Base-by-base conservation (phyloP, 495 filamentous ascomycete genomes). In the Penicillium goetzii region DNA sequence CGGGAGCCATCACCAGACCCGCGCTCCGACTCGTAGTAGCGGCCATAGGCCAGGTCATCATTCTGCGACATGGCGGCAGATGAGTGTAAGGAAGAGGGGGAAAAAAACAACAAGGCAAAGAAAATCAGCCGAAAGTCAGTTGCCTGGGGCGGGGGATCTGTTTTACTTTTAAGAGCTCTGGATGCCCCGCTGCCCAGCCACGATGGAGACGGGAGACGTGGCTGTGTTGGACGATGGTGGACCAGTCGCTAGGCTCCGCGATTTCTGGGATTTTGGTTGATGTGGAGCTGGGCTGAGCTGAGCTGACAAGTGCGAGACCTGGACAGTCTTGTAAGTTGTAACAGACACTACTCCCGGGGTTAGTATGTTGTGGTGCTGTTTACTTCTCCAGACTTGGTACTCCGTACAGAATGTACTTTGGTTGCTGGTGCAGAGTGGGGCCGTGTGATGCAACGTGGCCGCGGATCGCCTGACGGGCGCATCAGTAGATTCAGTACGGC, bases 21-120 rank as follows among this genome's bases (percentile, higher is more conserved):
- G 28, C 71, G 64, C 55, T 72, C 58, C 33, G 70, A 60, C 32
- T 72, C 69, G 63, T 84, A 78, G 59, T 85, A 84, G 19, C 81
- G 78, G 70, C 85, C 85, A 68, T 87, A 87, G 50, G 84, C 85
- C 70, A 87, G 67, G 63, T 86, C 83, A 65, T 86, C 79, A 33
- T 65, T 56, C 47, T 69, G 68, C 32, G 81, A 80, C 81, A 83
- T 83, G 38, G 47, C 45, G 55, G 21, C 9, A 21, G 38, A 43
- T 32, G 52, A 60, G 25, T 33, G 17, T 25, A 23, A 47, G 34
- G 32, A 41, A 36, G n/a, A 15, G 30, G 45, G 12, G 43, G 25
- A 21, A 59, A 34, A 52, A 23, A 45, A 52, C 23, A 28, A 50
- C 56, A 17, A 45, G 30, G 50, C 11, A 52, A 64, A 60, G 47